phyloP scores from a whole-genome alignment of 768 basidiomycete species.

The Saitozyma podzolica region DNA sequence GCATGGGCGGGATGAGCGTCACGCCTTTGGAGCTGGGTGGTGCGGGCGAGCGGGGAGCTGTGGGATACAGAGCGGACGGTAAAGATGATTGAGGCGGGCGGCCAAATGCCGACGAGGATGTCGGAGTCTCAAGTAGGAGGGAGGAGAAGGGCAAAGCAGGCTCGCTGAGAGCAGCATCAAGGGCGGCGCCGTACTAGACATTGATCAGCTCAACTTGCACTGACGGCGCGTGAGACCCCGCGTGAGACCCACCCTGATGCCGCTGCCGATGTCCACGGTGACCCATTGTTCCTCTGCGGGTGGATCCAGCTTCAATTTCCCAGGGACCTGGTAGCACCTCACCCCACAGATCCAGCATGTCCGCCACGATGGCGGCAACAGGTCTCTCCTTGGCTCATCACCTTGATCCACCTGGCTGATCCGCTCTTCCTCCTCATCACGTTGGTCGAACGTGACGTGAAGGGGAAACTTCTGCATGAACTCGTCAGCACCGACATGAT shows the following conservation, averaged over 20 bases:
- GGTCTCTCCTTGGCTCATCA: constrained; percentile 4
- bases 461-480: constrained; percentile 1
- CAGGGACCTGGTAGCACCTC: constrained; percentile 18
- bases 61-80: constrained; percentile 18
- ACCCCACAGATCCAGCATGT: constrained; percentile 36
- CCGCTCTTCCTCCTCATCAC: background rate
- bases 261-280: constrained; percentile 21
- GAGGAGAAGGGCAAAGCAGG: constrained; percentile 23
- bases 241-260: constrained; percentile 28
- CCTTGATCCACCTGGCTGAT: constrained; percentile 1
- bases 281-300: constrained; percentile 27
- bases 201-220: too few relatives aligned
- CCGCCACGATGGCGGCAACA: constrained; percentile 22
- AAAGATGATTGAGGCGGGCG: constrained; percentile 29
- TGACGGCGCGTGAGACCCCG: constrained; percentile 8
- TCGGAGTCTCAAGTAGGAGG: constrained; percentile 16
- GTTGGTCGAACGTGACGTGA: too few relatives aligned
- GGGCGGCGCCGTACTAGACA: constrained; percentile 23
- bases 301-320: constrained; percentile 15
- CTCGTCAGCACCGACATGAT: constrained; percentile 23
- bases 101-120: constrained; percentile 29
- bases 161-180: constrained; percentile 7
- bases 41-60: constrained; percentile 2
- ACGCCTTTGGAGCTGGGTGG: background rate
- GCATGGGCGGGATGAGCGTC: constrained; percentile 30